phyloP scores from a whole-genome alignment of 768 basidiomycete genomes.

The Daedalea quercina region DNA sequence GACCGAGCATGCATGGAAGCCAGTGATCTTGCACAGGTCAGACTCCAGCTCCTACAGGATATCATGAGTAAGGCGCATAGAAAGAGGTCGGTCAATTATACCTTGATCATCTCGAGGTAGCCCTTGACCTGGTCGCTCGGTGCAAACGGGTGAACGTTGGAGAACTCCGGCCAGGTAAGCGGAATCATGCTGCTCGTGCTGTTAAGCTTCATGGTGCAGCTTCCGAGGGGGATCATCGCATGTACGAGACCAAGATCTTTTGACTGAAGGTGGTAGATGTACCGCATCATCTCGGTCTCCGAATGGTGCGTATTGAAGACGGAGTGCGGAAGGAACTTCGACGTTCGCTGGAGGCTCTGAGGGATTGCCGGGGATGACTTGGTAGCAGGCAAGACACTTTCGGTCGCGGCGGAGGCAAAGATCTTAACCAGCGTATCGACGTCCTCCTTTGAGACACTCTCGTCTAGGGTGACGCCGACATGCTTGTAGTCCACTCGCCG shows the following conservation, averaged over 20 bases:
- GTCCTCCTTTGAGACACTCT: constrained; percentile 75
- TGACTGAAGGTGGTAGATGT: constrained; percentile 87
- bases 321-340: constrained; percentile 73
- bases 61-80: not conserved
- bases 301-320: constrained; percentile 97
- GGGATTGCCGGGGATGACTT: constrained; percentile 52
- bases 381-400: constrained; percentile 40
- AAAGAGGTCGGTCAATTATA: constrained; percentile 18
- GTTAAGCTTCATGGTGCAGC: constrained; percentile 98
- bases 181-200: constrained; percentile 98
- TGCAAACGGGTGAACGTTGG: constrained; percentile 86
- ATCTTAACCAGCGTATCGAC: constrained; percentile 73
- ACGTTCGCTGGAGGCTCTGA: constrained; percentile 48
- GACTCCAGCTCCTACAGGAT: constrained; percentile 74
- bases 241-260: constrained; percentile 96
- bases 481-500: constrained; percentile 65
- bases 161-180: constrained; percentile 90
- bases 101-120: constrained; percentile 77
- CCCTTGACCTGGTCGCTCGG: constrained; percentile 87
- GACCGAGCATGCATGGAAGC: constrained; percentile 93
- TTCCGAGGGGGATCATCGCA: constrained; percentile 93
- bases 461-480: constrained; percentile 90
- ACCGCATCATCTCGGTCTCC: constrained; percentile 97
- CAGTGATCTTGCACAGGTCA: constrained; percentile 90
- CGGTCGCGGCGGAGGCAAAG: constrained; percentile 59